Base-by-base conservation (phyloP, 768 basidiomycete genomes). In the Kwoniella mangroviensis region DNA sequence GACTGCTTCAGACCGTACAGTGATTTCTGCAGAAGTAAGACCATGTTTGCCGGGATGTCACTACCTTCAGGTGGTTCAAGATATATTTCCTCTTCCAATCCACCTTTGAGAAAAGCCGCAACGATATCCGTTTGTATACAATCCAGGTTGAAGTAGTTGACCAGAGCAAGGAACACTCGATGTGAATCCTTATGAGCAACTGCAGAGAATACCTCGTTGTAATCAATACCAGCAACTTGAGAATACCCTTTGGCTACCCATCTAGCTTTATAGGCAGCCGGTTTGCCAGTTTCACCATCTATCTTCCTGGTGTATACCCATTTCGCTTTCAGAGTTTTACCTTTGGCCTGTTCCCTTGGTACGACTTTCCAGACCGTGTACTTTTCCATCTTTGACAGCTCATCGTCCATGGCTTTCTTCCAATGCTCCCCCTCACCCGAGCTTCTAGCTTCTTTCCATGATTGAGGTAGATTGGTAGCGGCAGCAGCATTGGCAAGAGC, bases 221-320 rank as follows among this genome's bases (percentile, higher is more conserved):
- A 74, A 52, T 74, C 70, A 2, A 67, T 24, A 26, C 67, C 70
- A 52, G 52, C 56, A 26, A 68, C 34, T 53, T 69, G 70, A 13
- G 60, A 52, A 54, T 22, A 75, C 0, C 74, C 72, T 59, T 67
- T 62, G 1, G 72, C 72, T 19, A 70, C 65, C 62, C 63, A 63
- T 65, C 74, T 28, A 59, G 69, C 74, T 45, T 73, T 75, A 59
- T 70, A 75, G n/a, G 24, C 56, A 21, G 55, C n/a, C 19, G 65
- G 59, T 67, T 80, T 64, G 0, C 75, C 67, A 0, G 81, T 76
- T 34, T 75, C 73, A 11, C 80, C 81, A 34, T 71, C 78, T 28
- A 24, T 77, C 75, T 21, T 84, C 67, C 52, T 73, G 0, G 60
- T 74, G 67, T 79, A 85, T 1, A 84, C 84, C 85, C 85, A 86